Conservation (phyloP, 441 rosid species). For the Gossypium davidsonii region DNA sequence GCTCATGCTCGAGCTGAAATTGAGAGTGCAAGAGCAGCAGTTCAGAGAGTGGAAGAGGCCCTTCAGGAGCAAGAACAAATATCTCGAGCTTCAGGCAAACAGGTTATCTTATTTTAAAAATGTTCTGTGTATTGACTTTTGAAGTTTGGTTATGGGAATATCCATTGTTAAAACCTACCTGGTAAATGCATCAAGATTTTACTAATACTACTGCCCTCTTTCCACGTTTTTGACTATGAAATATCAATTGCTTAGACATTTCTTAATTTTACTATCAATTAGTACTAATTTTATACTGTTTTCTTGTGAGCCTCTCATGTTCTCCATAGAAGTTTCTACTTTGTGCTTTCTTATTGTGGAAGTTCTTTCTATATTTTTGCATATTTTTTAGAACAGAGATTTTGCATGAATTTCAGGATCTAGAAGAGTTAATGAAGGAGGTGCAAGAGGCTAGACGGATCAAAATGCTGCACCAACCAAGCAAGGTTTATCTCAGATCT, state of each 20-base stretch:
- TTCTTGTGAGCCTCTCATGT: background rate
- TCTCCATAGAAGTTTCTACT: background rate
- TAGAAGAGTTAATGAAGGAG: constrained; percentile 84
- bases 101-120: constrained; percentile 29
- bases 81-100: constrained; percentile 76
- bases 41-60: constrained; percentile 94
- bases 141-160: background rate
- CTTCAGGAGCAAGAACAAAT: constrained; percentile 76
- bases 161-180: background rate
- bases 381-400: background rate
- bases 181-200: background rate
- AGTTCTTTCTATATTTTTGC: background rate
- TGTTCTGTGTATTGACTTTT: background rate
- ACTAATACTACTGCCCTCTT: background rate
- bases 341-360: background rate
- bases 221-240: background rate
- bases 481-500: constrained; percentile 54
- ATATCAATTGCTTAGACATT: background rate
- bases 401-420: constrained; percentile 52
- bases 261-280: background rate
- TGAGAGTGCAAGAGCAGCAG: constrained; percentile 91
- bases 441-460: constrained; percentile 99
- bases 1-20: constrained; percentile 92
- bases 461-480: constrained; percentile 98
- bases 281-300: background rate